A percentile compares a stretch with the other conserved stretches of the same genome.
Conservation (phyloP, 2,329 filamentous ascomycete species). For the Colletotrichum trifolii region DNA sequence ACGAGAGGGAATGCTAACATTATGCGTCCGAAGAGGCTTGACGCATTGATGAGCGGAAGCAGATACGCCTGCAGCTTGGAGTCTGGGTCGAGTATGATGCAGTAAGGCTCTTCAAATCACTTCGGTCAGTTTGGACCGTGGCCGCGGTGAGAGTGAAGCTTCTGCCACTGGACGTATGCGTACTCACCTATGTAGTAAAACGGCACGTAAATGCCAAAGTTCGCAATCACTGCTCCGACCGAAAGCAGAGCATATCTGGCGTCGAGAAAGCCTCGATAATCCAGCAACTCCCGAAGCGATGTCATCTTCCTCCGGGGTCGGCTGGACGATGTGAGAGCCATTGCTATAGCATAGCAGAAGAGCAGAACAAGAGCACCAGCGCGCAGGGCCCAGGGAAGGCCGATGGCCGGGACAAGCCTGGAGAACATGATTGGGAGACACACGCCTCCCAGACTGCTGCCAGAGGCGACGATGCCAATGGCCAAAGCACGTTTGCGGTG, state of each 20-base stretch:
- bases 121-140: too few species aligned
- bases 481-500: slow-evolving; percentile 59
- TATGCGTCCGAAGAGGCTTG: slow-evolving; percentile 57
- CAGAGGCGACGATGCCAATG: slow-evolving; percentile 63
- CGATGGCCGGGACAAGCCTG: slow-evolving; percentile 60
- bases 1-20: slow-evolving; percentile 36
- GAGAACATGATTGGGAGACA: slow-evolving; percentile 71
- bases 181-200: slow-evolving; percentile 49
- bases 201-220: slow-evolving; percentile 44
- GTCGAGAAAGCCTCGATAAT: slow-evolving; percentile 29
- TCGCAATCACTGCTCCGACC: slow-evolving; percentile 37
- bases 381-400: slow-evolving; percentile 61
- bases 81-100: slow-evolving; percentile 47
- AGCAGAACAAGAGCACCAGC: slow-evolving; percentile 57
- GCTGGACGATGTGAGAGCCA: slow-evolving; percentile 48
- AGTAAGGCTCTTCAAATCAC: slow-evolving; percentile 46
- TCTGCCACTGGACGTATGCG: too few species aligned
- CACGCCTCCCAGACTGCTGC: slow-evolving; percentile 64
- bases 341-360: slow-evolving; percentile 48
- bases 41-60: slow-evolving; percentile 56
- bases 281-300: slow-evolving; percentile 20
- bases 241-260: slow-evolving; percentile 21
- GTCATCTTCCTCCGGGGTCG: slow-evolving; percentile 12
- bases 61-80: slow-evolving; percentile 51
- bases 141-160: too few species aligned